phyloP scores from a whole-genome alignment of 805 yeast genomes.

The Ascoidea rubescens region DNA sequence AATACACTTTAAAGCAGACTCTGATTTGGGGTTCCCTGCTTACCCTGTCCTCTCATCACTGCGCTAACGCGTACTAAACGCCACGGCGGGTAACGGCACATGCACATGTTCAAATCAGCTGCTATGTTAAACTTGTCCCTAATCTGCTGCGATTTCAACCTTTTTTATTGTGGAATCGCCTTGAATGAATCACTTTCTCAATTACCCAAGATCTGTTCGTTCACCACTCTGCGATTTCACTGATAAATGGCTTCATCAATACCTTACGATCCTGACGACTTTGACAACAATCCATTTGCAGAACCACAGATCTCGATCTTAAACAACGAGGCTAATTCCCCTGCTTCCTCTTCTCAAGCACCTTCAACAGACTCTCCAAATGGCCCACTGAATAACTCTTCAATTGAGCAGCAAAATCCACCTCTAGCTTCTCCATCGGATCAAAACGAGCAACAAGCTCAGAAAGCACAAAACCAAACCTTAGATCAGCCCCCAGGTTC shows the following conservation, averaged over 20 bases:
- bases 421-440: neutral
- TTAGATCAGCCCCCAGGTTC: slow-evolving; percentile 6
- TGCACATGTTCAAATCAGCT: too few relatives aligned
- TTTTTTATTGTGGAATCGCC: too few relatives aligned
- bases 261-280: slow-evolving; percentile 36
- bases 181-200: too few relatives aligned
- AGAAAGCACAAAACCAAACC: neutral
- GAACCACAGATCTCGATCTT: slow-evolving; percentile 19
- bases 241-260: slow-evolving; percentile 10
- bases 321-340: neutral
- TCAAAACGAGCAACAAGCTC: neutral
- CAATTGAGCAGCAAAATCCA: slow-evolving; percentile 3
- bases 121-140: too few relatives aligned
- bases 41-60: too few relatives aligned
- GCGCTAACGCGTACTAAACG: too few relatives aligned
- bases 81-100: too few relatives aligned
- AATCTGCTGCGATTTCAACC: too few relatives aligned
- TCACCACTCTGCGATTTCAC: too few relatives aligned
- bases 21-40: too few relatives aligned
- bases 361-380: slow-evolving; percentile 2
- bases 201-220: too few relatives aligned
- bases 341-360: slow-evolving; percentile 1
- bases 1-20: too few relatives aligned
- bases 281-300: slow-evolving; percentile 50
- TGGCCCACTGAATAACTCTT: slow-evolving; percentile 3